phyloP scores from a whole-genome alignment of 805 yeast species.

The Saccharomycopsis guyanensis region DNA sequence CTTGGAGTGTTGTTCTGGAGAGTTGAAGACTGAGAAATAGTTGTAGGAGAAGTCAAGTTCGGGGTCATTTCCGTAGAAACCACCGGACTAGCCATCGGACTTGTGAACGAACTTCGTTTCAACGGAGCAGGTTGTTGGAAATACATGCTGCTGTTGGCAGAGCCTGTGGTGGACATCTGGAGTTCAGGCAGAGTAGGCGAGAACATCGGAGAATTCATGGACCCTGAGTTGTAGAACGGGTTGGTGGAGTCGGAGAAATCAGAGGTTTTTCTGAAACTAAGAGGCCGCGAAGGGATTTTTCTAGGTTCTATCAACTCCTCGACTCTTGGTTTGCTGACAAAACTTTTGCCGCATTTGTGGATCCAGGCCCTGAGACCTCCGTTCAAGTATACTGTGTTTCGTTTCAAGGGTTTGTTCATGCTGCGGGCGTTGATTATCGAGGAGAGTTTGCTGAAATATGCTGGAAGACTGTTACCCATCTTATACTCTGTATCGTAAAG shows the following conservation, averaged over 20 bases:
- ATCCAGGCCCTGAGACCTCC: conserved; percentile 52
- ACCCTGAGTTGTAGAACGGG: neutral
- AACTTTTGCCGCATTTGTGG: conserved; percentile 21
- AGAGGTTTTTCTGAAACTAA: conserved; percentile 15
- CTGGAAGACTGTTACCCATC: conserved; percentile 15
- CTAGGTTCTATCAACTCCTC: conserved; percentile 17
- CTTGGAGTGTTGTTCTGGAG: neutral
- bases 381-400: conserved; percentile 37
- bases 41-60: neutral
- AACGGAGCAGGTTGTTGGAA: neutral
- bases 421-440: conserved; percentile 33
- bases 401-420: conserved; percentile 30
- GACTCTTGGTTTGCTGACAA: conserved; percentile 16
- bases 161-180: too few relatives aligned
- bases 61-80: neutral
- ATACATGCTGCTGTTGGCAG: too few relatives aligned
- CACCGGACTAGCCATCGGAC: neutral
- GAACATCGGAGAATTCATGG: neutral
- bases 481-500: conserved; percentile 40
- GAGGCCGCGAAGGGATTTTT: conserved; percentile 13
- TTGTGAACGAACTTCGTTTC: neutral
- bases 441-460: conserved; percentile 28
- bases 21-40: neutral
- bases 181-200: neutral
- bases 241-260: neutral